Evolutionary conservation across 257 asterid species (phyloP).

Genomic region (Gentiana dahurica): DNA sequence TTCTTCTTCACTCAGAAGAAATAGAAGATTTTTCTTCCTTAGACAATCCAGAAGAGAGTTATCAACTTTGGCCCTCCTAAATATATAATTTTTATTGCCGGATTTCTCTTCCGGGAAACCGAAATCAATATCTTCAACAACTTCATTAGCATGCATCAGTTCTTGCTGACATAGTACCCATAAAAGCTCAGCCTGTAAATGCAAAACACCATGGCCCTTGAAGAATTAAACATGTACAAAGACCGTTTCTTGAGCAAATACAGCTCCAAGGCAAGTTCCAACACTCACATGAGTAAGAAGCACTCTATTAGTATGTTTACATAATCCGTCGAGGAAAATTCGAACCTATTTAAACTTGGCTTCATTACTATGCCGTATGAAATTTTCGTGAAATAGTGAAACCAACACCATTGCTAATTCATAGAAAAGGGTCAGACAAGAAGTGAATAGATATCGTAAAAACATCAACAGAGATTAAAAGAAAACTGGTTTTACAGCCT

Average conservation of each 20-base stretch:
- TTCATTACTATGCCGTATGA: no score
- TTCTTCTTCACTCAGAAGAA: slow-evolving; percentile 33
- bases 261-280: background rate
- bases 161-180: slow-evolving; percentile 45
- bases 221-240: no score
- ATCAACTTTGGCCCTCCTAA: slow-evolving; percentile 35
- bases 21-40: slow-evolving; percentile 26
- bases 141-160: slow-evolving; percentile 32
- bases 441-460: no score
- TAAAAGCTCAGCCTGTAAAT: slow-evolving; percentile 60
- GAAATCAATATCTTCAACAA: slow-evolving; percentile 31
- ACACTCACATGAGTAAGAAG: background rate
- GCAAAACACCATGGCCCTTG: no score
- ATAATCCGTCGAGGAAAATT: background rate
- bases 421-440: no score
- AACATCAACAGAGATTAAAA: background rate
- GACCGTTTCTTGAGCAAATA: no score
- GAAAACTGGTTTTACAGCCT: background rate
- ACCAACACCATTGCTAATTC: no score
- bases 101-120: slow-evolving; percentile 18
- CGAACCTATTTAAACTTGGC: no score
- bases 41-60: slow-evolving; percentile 47
- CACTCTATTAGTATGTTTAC: background rate
- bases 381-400: no score
- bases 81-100: slow-evolving; percentile 8